Percentiles rank a stretch among this genome's conserved stretches.
Evolutionary conservation across 306 rosid species (phyloP).

Genomic region (Astragalus membranaceus): DNA sequence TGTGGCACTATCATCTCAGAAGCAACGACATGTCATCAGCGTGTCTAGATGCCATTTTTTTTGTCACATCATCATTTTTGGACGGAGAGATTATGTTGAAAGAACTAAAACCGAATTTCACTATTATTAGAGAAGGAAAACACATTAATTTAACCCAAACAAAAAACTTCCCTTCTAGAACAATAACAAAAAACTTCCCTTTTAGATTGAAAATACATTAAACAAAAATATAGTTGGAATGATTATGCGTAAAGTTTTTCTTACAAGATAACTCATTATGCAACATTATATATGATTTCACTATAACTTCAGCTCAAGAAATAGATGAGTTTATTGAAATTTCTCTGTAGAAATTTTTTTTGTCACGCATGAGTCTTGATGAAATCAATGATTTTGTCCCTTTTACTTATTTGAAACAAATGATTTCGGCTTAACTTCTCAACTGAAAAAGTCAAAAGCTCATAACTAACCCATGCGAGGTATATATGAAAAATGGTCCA

Average conservation of each 20-base stretch:
- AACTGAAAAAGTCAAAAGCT: slow-evolving; percentile 33
- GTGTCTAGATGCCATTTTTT: no score
- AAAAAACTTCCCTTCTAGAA: neutral
- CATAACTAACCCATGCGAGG: slow-evolving; percentile 29
- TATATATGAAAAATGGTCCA: slow-evolving; percentile 30
- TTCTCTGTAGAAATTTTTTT: neutral
- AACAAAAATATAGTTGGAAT: neutral
- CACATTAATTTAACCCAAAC: no score
- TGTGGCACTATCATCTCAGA: no score
- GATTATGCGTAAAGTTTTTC: neutral
- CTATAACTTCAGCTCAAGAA: neutral
- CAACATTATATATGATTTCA: neutral
- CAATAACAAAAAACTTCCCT: neutral
- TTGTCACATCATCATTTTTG: no score
- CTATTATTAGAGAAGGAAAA: no score
- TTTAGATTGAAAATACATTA: no score
- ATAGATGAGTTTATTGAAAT: neutral
- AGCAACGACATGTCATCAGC: no score
- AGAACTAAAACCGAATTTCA: no score
- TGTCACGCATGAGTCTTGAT: neutral
- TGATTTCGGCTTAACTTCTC: slow-evolving; percentile 36
- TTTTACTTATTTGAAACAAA: neutral
- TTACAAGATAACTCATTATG: neutral
- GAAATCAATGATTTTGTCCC: slow-evolving; percentile 27
- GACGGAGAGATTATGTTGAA: no score